Base-by-base conservation (phyloP, 768 basidiomycete genomes). In the Gloeophyllum trabeum region DNA sequence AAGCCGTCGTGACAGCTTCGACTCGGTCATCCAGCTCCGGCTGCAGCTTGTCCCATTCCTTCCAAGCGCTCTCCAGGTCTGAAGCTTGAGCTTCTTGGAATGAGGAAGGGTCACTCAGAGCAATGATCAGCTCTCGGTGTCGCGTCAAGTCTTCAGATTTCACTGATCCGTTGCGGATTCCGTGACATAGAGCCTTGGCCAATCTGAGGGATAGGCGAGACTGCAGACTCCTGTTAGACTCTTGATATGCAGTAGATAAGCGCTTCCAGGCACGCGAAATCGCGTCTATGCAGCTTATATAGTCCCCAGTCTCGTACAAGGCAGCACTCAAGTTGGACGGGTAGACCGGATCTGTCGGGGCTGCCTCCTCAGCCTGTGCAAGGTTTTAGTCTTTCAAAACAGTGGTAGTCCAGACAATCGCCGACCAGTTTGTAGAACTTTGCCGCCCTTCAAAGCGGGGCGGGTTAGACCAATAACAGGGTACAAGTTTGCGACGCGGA, bases 241-340 rank as follows among this genome's bases (percentile, higher is more conserved):
- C 32, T 14, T 21, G 16, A 19, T 16, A n/a, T 1, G 12, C 40
- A 16, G 39, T 5, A 43, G 24, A n/a, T 22, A 51, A 14, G 2
- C 42, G 25, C n/a, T 39, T 43, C 48, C 46, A 50, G 2, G 51
- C 24, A 12, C 51, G 47, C 0, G 47, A 34, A 7, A 54, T 41
- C 3, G 49, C 51, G n/a, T 46, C 40, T 6, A 43, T 21, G 24
- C 43, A 52, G 10, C 18, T 39, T 1, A 22, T 13, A 20, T 54
- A 52, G 28, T 52, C 45, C 6, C 49, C 47, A 6, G 40, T 14
- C 25, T 52, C 53, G 38, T 46, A 54, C 21, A 52, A 28, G 7
- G 53, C 46, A 3, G 53, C 51, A 22, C 53, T 54, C 25, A 54
- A 37, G 24, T 52, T 54, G 7, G 53, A 52, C 1, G 53, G 51